Percentiles rank a stretch among this genome's conserved stretches.
Evolutionary conservation across 768 basidiomycete species (phyloP).

Genomic region (Asterophora lycoperdoides): DNA sequence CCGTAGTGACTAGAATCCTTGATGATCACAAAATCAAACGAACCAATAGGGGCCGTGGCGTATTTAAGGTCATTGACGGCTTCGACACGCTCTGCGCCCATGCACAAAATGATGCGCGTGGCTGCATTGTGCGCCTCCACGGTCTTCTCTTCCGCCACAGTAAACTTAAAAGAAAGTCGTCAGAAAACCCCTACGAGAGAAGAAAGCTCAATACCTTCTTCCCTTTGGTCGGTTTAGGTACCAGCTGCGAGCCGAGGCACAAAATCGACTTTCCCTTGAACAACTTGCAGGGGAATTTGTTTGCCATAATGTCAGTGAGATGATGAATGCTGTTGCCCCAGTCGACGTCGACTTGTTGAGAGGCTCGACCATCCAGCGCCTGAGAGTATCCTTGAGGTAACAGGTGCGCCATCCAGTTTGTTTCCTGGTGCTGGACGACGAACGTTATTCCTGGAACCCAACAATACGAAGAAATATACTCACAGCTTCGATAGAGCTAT

Average conservation of each 20-base stretch:
- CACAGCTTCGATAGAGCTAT: conserved; percentile 31
- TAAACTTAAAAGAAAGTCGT: conserved; percentile 17
- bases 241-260: conserved; percentile 53
- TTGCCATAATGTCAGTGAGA: conserved; percentile 55
- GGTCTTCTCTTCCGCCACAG: conserved; percentile 27
- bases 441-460: not conserved
- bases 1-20: conserved; percentile 39
- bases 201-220: conserved; percentile 27
- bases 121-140: conserved; percentile 43
- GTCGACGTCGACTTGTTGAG: conserved; percentile 45
- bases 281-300: conserved; percentile 51
- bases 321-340: conserved; percentile 50
- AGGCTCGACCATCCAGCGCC: conserved; percentile 28
- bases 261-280: conserved; percentile 54
- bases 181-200: not conserved
- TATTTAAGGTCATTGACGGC: conserved; percentile 47
- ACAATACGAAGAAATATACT: conserved; percentile 16
- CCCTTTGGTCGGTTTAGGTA: conserved; percentile 31
- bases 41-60: conserved; percentile 30
- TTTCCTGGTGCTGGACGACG: conserved; percentile 28
- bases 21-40: conserved; percentile 63
- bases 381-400: conserved; percentile 55
- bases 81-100: conserved; percentile 75
- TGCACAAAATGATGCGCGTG: conserved; percentile 66
- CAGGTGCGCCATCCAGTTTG: conserved; percentile 63